Conservation (phyloP, 129 eudicot genomes). For the Rutidosis leptorrhynchoides region DNA sequence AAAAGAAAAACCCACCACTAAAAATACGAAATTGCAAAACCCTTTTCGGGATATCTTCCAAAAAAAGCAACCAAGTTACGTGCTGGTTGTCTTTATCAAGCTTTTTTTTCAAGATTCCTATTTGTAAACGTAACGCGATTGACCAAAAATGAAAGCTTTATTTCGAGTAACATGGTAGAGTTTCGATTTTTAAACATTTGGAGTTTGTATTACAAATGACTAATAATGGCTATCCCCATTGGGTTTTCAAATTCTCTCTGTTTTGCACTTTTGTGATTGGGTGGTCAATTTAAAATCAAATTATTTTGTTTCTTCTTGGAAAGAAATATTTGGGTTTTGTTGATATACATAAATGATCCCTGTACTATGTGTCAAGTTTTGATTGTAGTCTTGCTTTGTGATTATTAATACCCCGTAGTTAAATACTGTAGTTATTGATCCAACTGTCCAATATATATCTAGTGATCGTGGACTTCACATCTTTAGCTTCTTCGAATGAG, state of each 20-base stretch:
- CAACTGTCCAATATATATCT: background rate
- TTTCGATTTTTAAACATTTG: slow-evolving; percentile 1
- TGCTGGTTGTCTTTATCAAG: slow-evolving; percentile 3
- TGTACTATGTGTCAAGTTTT: background rate
- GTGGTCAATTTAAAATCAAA: background rate
- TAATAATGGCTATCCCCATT: slow-evolving; percentile 4
- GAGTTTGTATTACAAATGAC: background rate
- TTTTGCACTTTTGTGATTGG: slow-evolving; percentile 7
- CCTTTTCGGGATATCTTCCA: slow-evolving; percentile 11
- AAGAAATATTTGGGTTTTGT: background rate
- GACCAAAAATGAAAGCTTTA: slow-evolving; percentile 10
- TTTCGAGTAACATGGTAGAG: background rate
- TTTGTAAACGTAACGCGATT: slow-evolving; percentile 17
- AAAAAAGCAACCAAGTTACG: slow-evolving; percentile 21
- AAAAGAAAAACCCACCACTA: background rate
- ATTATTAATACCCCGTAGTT: background rate
- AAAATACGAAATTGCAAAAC: slow-evolving; percentile 11
- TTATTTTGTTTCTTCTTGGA: slow-evolving; percentile 1
- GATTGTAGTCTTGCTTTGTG: background rate
- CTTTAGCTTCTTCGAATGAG: too few species aligned
- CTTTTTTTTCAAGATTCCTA: slow-evolving; percentile 18
- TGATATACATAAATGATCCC: background rate
- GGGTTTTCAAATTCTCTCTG: background rate
- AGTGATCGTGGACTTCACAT: too few species aligned
- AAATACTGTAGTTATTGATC: background rate